Conservation (phyloP, 371 early-diverging fungal species). For the Funneliformis caledonium region DNA sequence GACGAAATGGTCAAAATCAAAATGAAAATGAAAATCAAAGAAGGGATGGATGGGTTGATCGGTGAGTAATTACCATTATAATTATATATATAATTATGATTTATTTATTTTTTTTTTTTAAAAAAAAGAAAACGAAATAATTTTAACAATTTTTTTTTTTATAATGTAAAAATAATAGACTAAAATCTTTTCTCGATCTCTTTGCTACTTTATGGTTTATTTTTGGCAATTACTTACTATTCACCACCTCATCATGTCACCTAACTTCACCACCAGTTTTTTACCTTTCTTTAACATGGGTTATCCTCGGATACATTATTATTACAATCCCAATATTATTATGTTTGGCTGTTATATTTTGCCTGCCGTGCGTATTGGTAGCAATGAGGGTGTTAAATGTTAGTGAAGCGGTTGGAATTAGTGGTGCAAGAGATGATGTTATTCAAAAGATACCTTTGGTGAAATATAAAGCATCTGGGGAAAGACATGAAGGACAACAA, state of each 20-base stretch:
- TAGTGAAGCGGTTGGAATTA: slow-evolving; percentile 60
- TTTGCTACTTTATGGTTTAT: slow-evolving; percentile 73
- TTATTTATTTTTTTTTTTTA: not conserved
- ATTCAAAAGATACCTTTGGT: slow-evolving; percentile 61
- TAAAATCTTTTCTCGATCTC: slow-evolving; percentile 61
- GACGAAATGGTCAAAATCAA: slow-evolving; percentile 9
- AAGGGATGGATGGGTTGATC: slow-evolving; percentile 39
- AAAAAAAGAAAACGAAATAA: not conserved
- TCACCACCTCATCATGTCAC: slow-evolving; percentile 59
- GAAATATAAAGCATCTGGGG: slow-evolving; percentile 43
- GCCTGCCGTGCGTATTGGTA: slow-evolving; percentile 66
- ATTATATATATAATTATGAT: not conserved
- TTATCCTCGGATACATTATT: slow-evolving; percentile 70
- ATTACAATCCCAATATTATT: slow-evolving; percentile 68
- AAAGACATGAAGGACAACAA: not conserved
- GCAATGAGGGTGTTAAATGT: slow-evolving; percentile 66
- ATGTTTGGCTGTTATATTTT: slow-evolving; percentile 66
- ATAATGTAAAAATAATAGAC: not conserved
- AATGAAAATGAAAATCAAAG: slow-evolving; percentile 13
- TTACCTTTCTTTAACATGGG: slow-evolving; percentile 60
- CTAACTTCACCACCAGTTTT: slow-evolving; percentile 62
- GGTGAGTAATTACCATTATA: not conserved
- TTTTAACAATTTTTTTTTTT: not conserved
- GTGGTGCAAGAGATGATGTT: slow-evolving; percentile 64
- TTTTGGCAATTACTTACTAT: slow-evolving; percentile 72